Evolutionary conservation across 2,329 filamentous ascomycete species (phyloP), one percentile per base, ranked within the genome.

Genomic region (Calonectria fujianensis): DNA sequence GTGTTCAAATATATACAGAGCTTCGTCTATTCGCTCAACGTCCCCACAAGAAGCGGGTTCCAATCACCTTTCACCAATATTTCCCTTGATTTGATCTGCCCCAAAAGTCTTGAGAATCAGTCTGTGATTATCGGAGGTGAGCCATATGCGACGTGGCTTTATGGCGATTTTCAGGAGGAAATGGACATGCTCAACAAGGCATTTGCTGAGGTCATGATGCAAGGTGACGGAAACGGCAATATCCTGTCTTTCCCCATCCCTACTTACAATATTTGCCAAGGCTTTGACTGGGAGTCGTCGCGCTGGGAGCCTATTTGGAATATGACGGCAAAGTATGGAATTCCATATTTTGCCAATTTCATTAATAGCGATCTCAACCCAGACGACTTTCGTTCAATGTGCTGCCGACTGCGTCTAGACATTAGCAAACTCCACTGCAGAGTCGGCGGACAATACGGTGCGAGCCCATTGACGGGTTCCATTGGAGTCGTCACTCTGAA

Each of bases 11-110:
- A 70, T 3, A 66, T 80, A 0, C 79, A 80, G 18, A 80, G 79
- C 20, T 80, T 80, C 18, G 79, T 80, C 29, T 80, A 80, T 65
- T 80, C 79, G 2, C 73, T 80, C n/a, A 80, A 80, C 4, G 79
- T 80, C 9, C 79, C 79, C 3, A 80, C 79, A 1, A 69, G 79
- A 54, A 80, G 79, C 14, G 79, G 79, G 6, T 80, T 80, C 2
- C 79, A 80, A 37, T 76, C 79, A 1, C 79, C 79, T 1, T 80
- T 80, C 29, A 80, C 79, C 35, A 80, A 80, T 11, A 41, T 80
- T 9, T 80, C 79, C 0, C 57, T 80, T 5, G 79, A 80, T 1
- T 13, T 80, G 0, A 70, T 80, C 6, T 80, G 78, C 3, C 79
- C 79, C 0, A 78, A 74, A 3, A 79, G 72, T 20, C 31, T 80